Percentiles rank a stretch among this genome's conserved stretches.
These are phyloP conservation scores for Lasiodiplodia citricola DNA, from an alignment of 2,329 filamentous ascomycete genomes.

Conservation along the genomic window DNA sequence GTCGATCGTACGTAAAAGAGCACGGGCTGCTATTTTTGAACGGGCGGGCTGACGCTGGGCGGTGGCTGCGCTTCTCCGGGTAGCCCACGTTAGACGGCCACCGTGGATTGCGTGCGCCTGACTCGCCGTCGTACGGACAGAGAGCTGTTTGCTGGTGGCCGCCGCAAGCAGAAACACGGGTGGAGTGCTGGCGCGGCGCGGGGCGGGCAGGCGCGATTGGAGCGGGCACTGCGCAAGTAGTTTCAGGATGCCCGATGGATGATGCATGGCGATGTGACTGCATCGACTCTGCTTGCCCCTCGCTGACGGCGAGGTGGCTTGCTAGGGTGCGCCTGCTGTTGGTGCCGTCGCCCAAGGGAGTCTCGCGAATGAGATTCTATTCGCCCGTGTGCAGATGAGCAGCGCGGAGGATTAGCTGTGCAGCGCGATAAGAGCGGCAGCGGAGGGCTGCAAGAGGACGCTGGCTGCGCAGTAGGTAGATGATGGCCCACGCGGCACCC, in stretches of 20 bases:
- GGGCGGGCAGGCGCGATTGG: background rate
- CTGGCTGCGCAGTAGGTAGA: background rate
- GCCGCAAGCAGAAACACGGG: slow-evolving; percentile 19
- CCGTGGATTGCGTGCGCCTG: background rate
- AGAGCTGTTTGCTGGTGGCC: background rate
- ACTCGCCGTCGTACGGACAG: background rate
- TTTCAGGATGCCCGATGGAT: slow-evolving; percentile 12
- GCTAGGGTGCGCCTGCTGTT: background rate
- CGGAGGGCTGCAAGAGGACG: background rate
- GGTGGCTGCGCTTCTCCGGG: background rate
- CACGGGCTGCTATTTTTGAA: slow-evolving; percentile 12
- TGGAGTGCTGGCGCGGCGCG: background rate
- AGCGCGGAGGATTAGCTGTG: background rate
- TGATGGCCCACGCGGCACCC: slow-evolving; percentile 1
- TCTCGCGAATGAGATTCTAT: too few species aligned
- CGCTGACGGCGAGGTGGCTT: slow-evolving; percentile 14
- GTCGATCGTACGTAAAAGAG: background rate
- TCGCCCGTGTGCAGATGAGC: slow-evolving; percentile 1
- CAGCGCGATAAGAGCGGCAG: background rate
- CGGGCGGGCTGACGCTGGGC: slow-evolving; percentile 9
- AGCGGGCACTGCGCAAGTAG: background rate
- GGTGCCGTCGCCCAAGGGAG: background rate
- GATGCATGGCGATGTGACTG: slow-evolving; percentile 12
- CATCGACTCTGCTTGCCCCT: background rate
- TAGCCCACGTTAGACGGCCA: slow-evolving; percentile 6